Conservation (phyloP, 352 stramenopile species). For the Phytopythium delawarense region DNA sequence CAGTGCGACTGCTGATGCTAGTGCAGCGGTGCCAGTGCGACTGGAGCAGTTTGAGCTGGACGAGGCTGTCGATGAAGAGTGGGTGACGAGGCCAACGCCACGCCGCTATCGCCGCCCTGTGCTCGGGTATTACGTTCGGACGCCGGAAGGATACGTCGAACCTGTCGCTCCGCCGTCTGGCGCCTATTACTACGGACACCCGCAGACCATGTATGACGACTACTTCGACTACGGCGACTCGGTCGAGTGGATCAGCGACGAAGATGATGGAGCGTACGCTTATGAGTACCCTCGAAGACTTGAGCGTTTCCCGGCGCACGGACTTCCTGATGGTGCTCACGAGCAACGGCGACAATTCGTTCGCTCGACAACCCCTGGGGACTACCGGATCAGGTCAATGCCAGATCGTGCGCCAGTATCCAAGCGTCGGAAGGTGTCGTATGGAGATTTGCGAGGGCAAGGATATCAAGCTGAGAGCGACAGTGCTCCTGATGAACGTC, state of each 20-base stretch:
- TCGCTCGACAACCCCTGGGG: not conserved
- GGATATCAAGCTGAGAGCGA: not conserved
- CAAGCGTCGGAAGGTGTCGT: constrained; percentile 24
- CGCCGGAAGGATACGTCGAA: not conserved
- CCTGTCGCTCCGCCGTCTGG: not conserved
- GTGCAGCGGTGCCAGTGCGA: not conserved
- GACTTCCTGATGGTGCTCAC: not conserved
- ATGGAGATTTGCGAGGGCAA: constrained; percentile 1
- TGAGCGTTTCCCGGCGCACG: not conserved
- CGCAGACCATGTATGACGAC: constrained; percentile 13
- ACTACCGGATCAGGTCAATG: not conserved
- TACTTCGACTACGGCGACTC: constrained; percentile 24
- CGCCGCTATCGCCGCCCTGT: constrained; percentile 3
- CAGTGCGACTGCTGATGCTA: not conserved
- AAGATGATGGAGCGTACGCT: constrained; percentile 18
- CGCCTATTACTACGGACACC: not conserved
- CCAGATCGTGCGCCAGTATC: constrained; percentile 6
- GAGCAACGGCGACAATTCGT: not conserved
- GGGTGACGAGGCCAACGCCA: not conserved
- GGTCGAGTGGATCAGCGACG: constrained; percentile 30
- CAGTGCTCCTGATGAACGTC: not conserved
- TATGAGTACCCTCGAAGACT: constrained; percentile 16
- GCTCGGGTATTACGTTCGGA: not conserved
- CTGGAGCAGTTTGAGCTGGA: not conserved
- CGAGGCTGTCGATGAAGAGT: not conserved